Evolutionary conservation across 345 rosid genomes (phyloP).

Genomic region (Populus tremula): DNA sequence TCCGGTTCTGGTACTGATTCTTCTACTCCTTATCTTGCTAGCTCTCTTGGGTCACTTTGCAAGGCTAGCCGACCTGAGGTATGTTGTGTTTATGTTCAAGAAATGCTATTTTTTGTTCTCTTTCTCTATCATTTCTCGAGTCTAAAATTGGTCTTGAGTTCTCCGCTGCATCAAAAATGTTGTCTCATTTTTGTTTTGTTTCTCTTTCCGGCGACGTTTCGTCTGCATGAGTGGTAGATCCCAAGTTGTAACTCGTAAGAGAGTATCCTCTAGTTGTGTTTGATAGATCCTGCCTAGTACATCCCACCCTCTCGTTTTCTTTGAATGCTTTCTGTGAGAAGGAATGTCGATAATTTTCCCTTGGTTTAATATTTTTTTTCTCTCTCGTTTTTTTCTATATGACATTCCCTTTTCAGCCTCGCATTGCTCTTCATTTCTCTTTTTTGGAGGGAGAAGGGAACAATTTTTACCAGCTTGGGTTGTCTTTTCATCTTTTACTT

Average conservation of each 20-base stretch:
- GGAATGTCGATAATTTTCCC: neutral
- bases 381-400: neutral
- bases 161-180: neutral
- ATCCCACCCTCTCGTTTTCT: neutral
- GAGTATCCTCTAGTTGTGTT: slow-evolving; percentile 18
- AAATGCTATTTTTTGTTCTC: neutral
- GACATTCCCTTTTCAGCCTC: neutral
- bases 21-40: slow-evolving; percentile 52
- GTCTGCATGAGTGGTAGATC: neutral
- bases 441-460: neutral
- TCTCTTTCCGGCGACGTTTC: neutral
- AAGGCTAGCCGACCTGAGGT: slow-evolving; percentile 93
- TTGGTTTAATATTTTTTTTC: neutral
- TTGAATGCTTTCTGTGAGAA: neutral
- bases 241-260: neutral
- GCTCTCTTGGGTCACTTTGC: slow-evolving; percentile 82
- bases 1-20: slow-evolving; percentile 28
- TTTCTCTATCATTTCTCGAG: neutral
- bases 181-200: neutral
- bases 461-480: neutral
- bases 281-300: slow-evolving; percentile 20
- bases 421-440: neutral
- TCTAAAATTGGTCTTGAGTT: neutral
- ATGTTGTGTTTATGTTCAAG: neutral
- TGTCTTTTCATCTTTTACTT: slow-evolving; percentile 9